Conservation (phyloP, 192 early-diverging fungal species). For the Bifiguratus adelaidae region DNA sequence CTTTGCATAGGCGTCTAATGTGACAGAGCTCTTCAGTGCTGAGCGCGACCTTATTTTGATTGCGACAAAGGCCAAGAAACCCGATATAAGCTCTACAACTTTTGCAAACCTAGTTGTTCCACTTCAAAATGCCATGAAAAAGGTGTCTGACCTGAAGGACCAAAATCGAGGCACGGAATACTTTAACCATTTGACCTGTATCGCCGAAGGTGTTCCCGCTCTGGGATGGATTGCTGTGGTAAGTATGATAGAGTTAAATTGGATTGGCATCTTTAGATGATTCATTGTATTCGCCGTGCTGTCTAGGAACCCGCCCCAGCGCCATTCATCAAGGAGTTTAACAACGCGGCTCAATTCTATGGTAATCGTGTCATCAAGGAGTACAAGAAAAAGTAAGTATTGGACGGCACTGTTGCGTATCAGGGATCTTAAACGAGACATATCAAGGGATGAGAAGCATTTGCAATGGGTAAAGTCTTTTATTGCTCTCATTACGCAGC, state of each 20-base stretch:
- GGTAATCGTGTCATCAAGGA: slow-evolving; percentile 84
- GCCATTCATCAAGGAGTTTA: slow-evolving; percentile 80
- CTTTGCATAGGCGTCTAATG: slow-evolving; percentile 32
- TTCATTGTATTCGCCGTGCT: neutral
- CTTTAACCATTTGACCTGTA: slow-evolving; percentile 73
- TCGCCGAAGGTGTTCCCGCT: slow-evolving; percentile 83
- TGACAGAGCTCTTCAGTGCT: slow-evolving; percentile 50
- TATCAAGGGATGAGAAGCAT: slow-evolving; percentile 56
- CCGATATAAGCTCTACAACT: slow-evolving; percentile 38
- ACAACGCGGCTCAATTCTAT: slow-evolving; percentile 89
- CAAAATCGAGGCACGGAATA: slow-evolving; percentile 63
- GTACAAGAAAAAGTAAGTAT: slow-evolving; percentile 72
- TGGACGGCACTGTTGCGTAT: neutral
- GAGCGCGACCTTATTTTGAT: slow-evolving; percentile 69
- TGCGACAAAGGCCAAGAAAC: slow-evolving; percentile 69
- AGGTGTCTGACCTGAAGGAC: slow-evolving; percentile 60
- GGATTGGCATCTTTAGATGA: neutral
- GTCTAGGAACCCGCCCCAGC: slow-evolving; percentile 73
- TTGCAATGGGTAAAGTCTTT: slow-evolving; percentile 80
- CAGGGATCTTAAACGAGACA: neutral
- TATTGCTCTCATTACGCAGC: slow-evolving; percentile 53
- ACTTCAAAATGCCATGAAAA: slow-evolving; percentile 54
- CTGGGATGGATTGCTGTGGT: slow-evolving; percentile 88
- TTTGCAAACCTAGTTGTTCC: slow-evolving; percentile 57
- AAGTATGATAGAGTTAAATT: slow-evolving; percentile 5